Conservation (phyloP, 345 rosid species). For the Acer negundo region DNA sequence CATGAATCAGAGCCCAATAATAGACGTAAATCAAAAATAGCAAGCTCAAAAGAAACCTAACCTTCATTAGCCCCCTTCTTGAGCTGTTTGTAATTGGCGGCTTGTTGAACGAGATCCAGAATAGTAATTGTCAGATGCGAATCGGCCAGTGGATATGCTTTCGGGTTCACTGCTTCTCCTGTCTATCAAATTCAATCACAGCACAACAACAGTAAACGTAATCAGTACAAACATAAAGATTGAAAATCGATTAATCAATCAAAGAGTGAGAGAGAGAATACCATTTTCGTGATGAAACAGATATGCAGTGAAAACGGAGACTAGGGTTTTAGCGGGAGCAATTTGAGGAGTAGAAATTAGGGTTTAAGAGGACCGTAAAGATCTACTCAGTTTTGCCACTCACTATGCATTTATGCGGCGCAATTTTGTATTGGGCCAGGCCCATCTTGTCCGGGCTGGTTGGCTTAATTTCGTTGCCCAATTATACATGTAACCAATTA, state of each 20-base stretch:
- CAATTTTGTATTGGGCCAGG: too few relatives aligned
- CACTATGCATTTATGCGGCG: too few relatives aligned
- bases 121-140: conserved; percentile 73
- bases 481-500: too few relatives aligned
- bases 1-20: background rate
- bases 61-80: conserved; percentile 98
- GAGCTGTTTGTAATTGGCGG: conserved; percentile 90
- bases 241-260: background rate
- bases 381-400: too few relatives aligned
- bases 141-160: conserved; percentile 86
- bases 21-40: background rate
- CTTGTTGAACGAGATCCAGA: conserved; percentile 87
- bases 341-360: background rate
- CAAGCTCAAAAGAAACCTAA: background rate
- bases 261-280: background rate
- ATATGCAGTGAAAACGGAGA: background rate
- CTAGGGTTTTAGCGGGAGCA: background rate
- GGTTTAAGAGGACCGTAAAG: background rate
- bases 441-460: too few relatives aligned
- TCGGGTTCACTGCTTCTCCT: conserved; percentile 70
- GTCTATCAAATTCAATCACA: conserved; percentile 38
- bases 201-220: too few relatives aligned
- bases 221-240: background rate
- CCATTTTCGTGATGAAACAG: background rate
- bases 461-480: too few relatives aligned